Evolutionary conservation across 306 rosid species (phyloP).

Genomic region (Prunus fruticosa): DNA sequence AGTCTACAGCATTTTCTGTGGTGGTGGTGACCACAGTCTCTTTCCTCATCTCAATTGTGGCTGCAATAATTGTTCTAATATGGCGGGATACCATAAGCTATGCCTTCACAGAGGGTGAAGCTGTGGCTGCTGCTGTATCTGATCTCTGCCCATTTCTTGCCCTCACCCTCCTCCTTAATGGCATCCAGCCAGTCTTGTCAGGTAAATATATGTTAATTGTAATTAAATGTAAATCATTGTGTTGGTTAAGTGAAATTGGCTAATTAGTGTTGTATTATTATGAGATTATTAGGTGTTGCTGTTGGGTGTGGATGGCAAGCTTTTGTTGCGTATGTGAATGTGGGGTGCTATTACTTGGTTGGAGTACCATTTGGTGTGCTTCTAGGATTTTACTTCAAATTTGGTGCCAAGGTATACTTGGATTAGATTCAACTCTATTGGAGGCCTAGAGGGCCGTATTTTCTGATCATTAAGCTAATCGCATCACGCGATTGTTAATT

Average conservation of each 20-base stretch:
- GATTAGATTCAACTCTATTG: not conserved
- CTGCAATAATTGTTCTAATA: slow-evolving; percentile 39
- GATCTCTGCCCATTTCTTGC: slow-evolving; percentile 75
- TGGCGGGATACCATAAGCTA: slow-evolving; percentile 60
- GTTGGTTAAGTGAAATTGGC: not conserved
- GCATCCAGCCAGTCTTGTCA: slow-evolving; percentile 79
- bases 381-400: slow-evolving; percentile 62
- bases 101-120: slow-evolving; percentile 65
- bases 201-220: slow-evolving; percentile 31
- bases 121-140: slow-evolving; percentile 79
- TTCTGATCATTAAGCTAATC: too few relatives aligned
- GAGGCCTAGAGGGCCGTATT: too few relatives aligned
- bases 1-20: slow-evolving; percentile 67
- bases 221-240: too few relatives aligned
- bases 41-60: slow-evolving; percentile 47
- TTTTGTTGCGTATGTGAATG: slow-evolving; percentile 72
- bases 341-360: slow-evolving; percentile 59
- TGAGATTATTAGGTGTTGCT: slow-evolving; percentile 56
- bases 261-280: not conserved
- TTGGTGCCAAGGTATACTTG: slow-evolving; percentile 59
- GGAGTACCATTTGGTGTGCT: slow-evolving; percentile 63
- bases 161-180: slow-evolving; percentile 66
- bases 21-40: slow-evolving; percentile 51
- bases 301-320: slow-evolving; percentile 96
- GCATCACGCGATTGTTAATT: not conserved